Evolutionary conservation across 140 eudicot genomes (phyloP), one percentile per base, ranked within the genome.

Genomic region (Artemisia princeps): DNA sequence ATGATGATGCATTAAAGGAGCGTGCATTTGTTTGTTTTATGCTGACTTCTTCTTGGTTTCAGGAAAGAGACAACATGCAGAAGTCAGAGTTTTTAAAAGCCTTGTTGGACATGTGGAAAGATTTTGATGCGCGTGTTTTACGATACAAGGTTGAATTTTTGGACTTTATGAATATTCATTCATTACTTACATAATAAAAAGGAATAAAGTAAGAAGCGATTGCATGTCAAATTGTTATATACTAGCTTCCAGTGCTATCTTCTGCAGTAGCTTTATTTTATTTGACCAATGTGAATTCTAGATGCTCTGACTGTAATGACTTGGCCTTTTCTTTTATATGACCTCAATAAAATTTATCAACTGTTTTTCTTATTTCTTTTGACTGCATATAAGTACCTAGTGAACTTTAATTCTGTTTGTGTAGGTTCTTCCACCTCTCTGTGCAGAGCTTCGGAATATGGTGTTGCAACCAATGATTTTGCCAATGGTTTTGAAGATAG

Each of bases 401-500:
- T 60, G 20, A 40, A 56, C 64, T 51, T 28, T 17, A 51, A 37
- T 64, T 15, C 40, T 78, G 48, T 63, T 64, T 53, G 68, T 78
- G 63, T 84, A 92, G 98, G 98, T 92, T 74, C 98, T 92, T 66
- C 97, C 98, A 11, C 98, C 98, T 50, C 98, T 92, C 54, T 92
- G 98, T 82, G 96, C 98, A 15, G 98, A 92, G 81, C 96, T 92
- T 61, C 74, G 96, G 50, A 92, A 92, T 78, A 68, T 92, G 90
- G 98, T 88, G 19, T 82, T 92, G 98, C 98, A 92, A 66, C 98
- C 98, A 16, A 92, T 92, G 92, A 92, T 92, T 78, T 83, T 92
- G 59, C 98, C 98, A 62, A 92, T 92, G 98, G 98, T 92, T 73
- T 76, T 92, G 71, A 88, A 84, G 54, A 92, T 92, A 54, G 98